Evolutionary conservation across 1,284 basidiomycete species (phyloP), one percentile per base, ranked within the genome.

Genomic region (Ustilago tritici): DNA sequence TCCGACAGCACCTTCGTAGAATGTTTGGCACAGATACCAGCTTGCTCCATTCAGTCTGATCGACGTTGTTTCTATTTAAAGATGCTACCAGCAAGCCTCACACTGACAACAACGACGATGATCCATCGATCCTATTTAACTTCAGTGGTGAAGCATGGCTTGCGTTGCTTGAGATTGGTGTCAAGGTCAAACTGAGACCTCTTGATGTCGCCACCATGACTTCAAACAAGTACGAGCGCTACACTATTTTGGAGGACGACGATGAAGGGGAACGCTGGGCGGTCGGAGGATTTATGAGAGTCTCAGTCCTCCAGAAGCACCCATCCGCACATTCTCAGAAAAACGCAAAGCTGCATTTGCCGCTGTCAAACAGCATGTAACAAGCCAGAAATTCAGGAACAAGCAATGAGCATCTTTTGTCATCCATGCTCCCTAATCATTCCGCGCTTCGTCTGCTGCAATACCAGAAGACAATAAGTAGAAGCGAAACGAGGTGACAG

Each of bases 91-190:
- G 46, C 14, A 31, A 53, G 9, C 50, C 50, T 9, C 11, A 53
- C 50, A 53, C 12, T 11, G 50, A 35, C 50, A 53, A 23, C 7
- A 12, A 8, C 8, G 50, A 53, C 50, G 11, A 53, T 11, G 32
- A 34, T 53, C 50, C 50, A 11, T 53, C 50, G 19, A n/a, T 53
- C 28, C 28, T 53, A 9, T 53, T 53, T 11, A 53, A 53, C 28
- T 53, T 53, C 32, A 1, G 50, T 12, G 50, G 50, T 7, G 50
- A 32, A 14, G 50, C 50, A 31, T 53, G 50, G 50, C 50, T 35
- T 32, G 50, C 50, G 2, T n/a, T 53, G 19, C 50, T 28, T 7
- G 23, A 53, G 6, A 31, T 53, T 32, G 50, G 50, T 34, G 50
- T 53, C 50, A 53, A 53, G 28, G 32, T 35, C 50, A 53, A 53